Evolutionary conservation across 2,329 filamentous ascomycete species (phyloP).

Genomic region (Cytospora mali): DNA sequence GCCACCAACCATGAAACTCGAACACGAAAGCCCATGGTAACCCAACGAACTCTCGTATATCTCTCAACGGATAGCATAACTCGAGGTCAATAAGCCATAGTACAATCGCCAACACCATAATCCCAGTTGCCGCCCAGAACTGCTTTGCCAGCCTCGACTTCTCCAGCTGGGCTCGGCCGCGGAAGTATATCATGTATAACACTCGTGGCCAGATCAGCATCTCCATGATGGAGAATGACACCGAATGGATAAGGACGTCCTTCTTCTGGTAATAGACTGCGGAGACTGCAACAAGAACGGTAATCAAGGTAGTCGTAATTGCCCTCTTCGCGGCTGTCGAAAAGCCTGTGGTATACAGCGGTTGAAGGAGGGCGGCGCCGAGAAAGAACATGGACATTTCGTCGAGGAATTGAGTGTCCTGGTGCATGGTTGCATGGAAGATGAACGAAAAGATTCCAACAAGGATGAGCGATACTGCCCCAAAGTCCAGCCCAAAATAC

Average conservation of each 20-base stretch:
- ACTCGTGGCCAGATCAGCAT: conserved; percentile 39
- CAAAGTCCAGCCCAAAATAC: conserved; percentile 40
- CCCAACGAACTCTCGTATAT: conserved; percentile 48
- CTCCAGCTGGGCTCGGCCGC: conserved; percentile 35
- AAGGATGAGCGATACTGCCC: conserved; percentile 44
- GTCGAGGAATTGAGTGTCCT: conserved; percentile 50
- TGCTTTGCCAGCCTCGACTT: conserved; percentile 33
- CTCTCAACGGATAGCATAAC: conserved; percentile 51
- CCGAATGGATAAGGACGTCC: conserved; percentile 48
- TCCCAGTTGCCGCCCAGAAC: conserved; percentile 36
- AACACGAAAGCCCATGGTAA: conserved; percentile 58
- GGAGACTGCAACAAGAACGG: conserved; percentile 45
- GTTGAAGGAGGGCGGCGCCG: conserved; percentile 54
- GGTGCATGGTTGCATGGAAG: conserved; percentile 50
- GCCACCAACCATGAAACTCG: conserved; percentile 68
- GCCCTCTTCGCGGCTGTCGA: conserved; percentile 37
- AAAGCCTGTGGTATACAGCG: conserved; percentile 49
- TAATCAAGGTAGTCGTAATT: conserved; percentile 43
- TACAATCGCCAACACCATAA: conserved; percentile 49
- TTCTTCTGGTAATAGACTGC: conserved; percentile 46
- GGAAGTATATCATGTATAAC: conserved; percentile 40
- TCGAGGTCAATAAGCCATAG: conserved; percentile 62
- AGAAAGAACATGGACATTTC: conserved; percentile 63
- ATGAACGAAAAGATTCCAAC: conserved; percentile 47
- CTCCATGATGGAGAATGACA: conserved; percentile 41